Evolutionary conservation across 495 filamentous ascomycete genomes (phyloP).

Genomic region (Xanthoparmelia taractica): DNA sequence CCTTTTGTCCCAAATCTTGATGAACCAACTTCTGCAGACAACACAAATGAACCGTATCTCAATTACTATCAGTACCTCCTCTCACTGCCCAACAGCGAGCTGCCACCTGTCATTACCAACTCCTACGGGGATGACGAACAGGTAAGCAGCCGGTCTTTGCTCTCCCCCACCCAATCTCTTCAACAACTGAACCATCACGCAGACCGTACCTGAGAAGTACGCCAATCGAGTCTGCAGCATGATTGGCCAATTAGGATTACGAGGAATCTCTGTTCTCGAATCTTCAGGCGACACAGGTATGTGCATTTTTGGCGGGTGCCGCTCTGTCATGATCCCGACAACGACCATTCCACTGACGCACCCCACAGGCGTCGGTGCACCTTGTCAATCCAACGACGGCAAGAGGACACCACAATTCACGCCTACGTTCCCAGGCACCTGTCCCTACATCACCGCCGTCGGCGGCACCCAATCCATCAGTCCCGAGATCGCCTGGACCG

Average conservation of each 20-base stretch:
- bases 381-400: constrained; percentile 53
- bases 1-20: constrained; percentile 53
- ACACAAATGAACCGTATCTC: constrained; percentile 75
- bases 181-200: constrained; percentile 18
- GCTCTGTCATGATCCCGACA: neutral
- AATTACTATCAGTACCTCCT: constrained; percentile 68
- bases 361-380: constrained; percentile 44
- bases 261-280: constrained; percentile 54
- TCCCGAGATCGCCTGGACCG: constrained; percentile 47
- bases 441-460: constrained; percentile 60
- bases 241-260: constrained; percentile 55
- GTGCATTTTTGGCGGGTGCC: constrained; percentile 10
- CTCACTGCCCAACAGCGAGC: constrained; percentile 47
- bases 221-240: constrained; percentile 48
- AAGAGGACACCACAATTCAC: constrained; percentile 52
- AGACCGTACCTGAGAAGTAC: constrained; percentile 58
- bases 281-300: constrained; percentile 55
- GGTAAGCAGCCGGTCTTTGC: constrained; percentile 5
- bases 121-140: constrained; percentile 66
- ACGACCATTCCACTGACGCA: neutral
- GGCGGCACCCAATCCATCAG: constrained; percentile 49
- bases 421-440: constrained; percentile 55
- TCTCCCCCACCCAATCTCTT: neutral
- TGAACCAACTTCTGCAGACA: constrained; percentile 39
- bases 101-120: constrained; percentile 67